These are phyloP conservation scores for Corylus avellana DNA, from an alignment of 306 rosid genomes.

Conservation along the genomic window DNA sequence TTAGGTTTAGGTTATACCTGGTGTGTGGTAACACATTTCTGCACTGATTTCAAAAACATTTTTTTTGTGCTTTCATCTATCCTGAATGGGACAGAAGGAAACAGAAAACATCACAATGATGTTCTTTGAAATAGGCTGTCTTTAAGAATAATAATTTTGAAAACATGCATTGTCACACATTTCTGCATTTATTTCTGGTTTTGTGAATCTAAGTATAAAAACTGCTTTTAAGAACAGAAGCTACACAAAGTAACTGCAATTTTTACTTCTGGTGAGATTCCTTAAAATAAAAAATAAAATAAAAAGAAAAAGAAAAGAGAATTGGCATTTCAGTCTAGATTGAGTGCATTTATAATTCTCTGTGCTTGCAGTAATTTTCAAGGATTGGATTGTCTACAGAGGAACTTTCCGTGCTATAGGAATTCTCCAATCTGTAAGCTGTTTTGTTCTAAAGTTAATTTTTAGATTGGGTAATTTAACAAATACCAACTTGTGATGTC, in stretches of 20 bases:
- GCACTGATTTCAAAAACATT: background rate
- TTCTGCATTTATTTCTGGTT: too few species aligned
- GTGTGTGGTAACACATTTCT: background rate
- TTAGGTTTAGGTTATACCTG: background rate
- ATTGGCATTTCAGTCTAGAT: background rate
- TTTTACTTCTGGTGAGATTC: background rate
- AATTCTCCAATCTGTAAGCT: slow-evolving; percentile 64
- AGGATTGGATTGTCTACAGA: slow-evolving; percentile 71
- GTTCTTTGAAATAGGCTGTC: background rate
- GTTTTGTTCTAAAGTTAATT: background rate
- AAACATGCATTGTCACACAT: background rate
- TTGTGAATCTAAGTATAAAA: background rate
- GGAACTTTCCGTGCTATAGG: slow-evolving; percentile 57
- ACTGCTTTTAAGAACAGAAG: background rate
- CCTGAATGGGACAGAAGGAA: background rate
- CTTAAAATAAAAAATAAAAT: too few species aligned
- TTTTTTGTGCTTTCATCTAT: background rate
- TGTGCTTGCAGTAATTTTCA: slow-evolving; percentile 57
- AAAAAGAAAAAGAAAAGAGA: too few species aligned
- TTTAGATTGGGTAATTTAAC: background rate
- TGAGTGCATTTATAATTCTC: background rate
- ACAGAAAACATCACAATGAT: background rate
- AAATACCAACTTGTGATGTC: background rate
- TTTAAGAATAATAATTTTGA: background rate
- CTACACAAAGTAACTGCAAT: background rate